Base-by-base conservation (phyloP, 805 yeast species). In the Pichia occidentalis region DNA sequence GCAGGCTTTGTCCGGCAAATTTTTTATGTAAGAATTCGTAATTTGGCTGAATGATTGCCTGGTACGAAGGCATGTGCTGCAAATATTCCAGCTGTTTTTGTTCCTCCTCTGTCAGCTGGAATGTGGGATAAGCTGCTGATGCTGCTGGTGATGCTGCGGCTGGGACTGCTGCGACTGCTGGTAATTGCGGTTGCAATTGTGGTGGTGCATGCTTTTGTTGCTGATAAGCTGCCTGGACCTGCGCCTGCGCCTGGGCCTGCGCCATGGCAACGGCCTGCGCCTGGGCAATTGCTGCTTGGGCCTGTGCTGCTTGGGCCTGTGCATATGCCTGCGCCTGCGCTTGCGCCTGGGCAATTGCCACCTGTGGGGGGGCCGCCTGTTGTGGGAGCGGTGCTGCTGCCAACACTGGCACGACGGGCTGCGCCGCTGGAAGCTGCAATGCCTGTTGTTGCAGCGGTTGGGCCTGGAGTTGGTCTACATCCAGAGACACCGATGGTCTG, bases 21-120 rank as follows among this genome's bases (percentile, higher is more conserved):
- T 51, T 49, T 36, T 54, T 50, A 32, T 51, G 56, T 35, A 59
- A 39, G 9, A 43, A 48, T 30, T 44, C 50, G 42, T 49, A 59
- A 33, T 50, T 53, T 4, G 63, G 61, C 39, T 59, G 63, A 29
- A 59, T 58, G 19, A 59, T 59, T 3, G 63, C 63, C 37, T 58
- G 61, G 39, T 57, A 59, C 17, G 63, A 59, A 5, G 63, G 63
- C 56, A 59, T 48, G 29, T 53, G 53, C 30, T 59, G 57, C 24
- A 59, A 42, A 17, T 46, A 44, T n/a, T 53, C 51, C 40, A 58
- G 40, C 37, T 55, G 61, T 16, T 47, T 46, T 34, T 54, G 52
- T 24, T 57, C 61, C n/a, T 53, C 55, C 3, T 48, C 45, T 21
- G 54, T 45, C 25, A 50, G 46, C 11, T 29, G 21, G 12, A 21